A percentile compares a stretch with the other conserved stretches of the same genome.
These are phyloP conservation scores for Pouteria glomerata DNA, from an alignment of 148 eudicot species.

Conservation along the genomic window DNA sequence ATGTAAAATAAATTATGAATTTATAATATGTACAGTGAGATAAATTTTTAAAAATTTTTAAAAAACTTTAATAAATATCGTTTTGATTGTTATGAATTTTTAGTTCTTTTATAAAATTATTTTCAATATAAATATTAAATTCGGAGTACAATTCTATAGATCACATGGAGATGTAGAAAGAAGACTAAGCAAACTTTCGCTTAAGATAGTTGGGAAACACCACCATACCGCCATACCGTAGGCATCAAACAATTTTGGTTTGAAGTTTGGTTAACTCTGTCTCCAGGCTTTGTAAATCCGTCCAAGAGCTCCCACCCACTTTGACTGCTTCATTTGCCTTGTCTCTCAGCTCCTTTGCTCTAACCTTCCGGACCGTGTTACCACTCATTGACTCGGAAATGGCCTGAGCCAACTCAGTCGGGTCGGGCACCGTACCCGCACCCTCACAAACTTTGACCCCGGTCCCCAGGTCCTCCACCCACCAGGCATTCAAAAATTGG, in stretches of 20 bases:
- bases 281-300: constrained; percentile 33
- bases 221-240: too few relatives aligned
- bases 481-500: constrained; percentile 45
- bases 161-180: too few relatives aligned
- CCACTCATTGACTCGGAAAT: constrained; percentile 31
- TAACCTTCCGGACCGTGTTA: constrained; percentile 20
- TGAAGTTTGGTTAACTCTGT: constrained; percentile 24
- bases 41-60: too few relatives aligned
- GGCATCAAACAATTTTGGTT: neutral
- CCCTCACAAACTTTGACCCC: constrained; percentile 43
- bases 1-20: too few relatives aligned
- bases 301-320: constrained; percentile 37
- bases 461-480: constrained; percentile 45
- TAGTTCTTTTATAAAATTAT: too few relatives aligned
- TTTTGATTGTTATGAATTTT: too few relatives aligned
- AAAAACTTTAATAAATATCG: too few relatives aligned
- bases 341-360: constrained; percentile 33
- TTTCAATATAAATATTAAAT: too few relatives aligned
- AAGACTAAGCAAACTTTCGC: too few relatives aligned
- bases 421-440: constrained; percentile 41
- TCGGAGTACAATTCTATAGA: too few relatives aligned
- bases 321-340: constrained; percentile 41
- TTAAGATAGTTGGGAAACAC: too few relatives aligned
- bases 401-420: constrained; percentile 30
- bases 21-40: too few relatives aligned